Base-by-base conservation (phyloP, 495 filamentous ascomycete genomes). In the Cercophora sp. region DNA sequence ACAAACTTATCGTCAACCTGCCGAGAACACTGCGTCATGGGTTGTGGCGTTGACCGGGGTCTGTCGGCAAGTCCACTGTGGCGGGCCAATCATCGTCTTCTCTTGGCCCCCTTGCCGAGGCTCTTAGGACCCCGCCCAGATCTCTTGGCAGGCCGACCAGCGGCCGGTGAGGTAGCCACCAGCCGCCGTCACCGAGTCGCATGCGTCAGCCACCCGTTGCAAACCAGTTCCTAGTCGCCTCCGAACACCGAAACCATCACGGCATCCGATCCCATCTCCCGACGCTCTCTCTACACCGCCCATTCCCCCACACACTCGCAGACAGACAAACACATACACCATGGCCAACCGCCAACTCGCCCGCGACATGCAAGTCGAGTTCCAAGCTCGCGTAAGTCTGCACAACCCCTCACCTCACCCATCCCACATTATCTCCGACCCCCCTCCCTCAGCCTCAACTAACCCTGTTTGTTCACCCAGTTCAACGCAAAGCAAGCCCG, bases 401-500 rank as follows among this genome's bases (percentile, higher is more conserved):
- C 1, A 5, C 41, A 15, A 27, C n/a, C 20, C 22, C 20, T 44
- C 20, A 19, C 22, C 22, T 11, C 41, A 8, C 41, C 5, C 19
- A 13, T 13, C 20, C 41, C 19, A 24, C 41, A 11, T 15, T 16
- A 26, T 3, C 29, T 47, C 5, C 25, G 18, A 2, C 20, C 16
- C 19, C 15, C 11, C 25, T 11, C 24, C 22, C 23, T 20, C 42
- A 48, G 11, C 18, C 8, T 5, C 5, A 4, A 15, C 44, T 50
- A 10, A 50, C 47, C 20, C 13, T 5, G 2, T 25, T 32, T 32
- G 29, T 32, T 13, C 29, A 6, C 22, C 3, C 62, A 91, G 86
- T 90, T 92, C 75, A 90, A 89, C 51, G 83, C 88, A 19, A 91
- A 91, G 67, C 85, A 89, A 68, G 79, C 89, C 48, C 88, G 88